Percentiles rank a stretch among this genome's conserved stretches.
These are phyloP conservation scores for Ophiostoma fasciatum DNA, from an alignment of 2,329 filamentous ascomycete genomes.

Conservation along the genomic window DNA sequence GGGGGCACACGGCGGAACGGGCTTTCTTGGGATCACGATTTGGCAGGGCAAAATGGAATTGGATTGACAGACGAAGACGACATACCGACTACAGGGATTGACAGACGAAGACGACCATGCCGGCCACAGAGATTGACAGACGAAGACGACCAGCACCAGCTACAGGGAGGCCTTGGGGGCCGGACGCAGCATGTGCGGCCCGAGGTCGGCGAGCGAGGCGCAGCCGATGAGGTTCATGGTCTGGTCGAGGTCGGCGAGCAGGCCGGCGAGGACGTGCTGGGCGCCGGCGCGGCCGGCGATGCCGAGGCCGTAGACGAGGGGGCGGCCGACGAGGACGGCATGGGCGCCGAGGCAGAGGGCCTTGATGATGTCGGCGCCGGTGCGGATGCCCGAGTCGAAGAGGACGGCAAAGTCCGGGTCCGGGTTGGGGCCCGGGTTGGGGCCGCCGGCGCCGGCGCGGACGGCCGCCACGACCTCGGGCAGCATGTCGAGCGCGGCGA, in stretches of 20 bases:
- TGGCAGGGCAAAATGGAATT: neutral
- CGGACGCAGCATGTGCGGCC: conserved; percentile 19
- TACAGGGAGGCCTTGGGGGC: conserved; percentile 3
- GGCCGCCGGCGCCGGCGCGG: conserved; percentile 33
- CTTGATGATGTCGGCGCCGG: conserved; percentile 43
- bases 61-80: too few species aligned
- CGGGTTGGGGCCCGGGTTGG: neutral
- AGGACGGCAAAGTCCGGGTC: conserved; percentile 29
- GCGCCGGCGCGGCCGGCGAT: conserved; percentile 40
- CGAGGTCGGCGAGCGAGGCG: conserved; percentile 23
- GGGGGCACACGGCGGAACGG: too few species aligned
- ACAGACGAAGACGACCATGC: neutral
- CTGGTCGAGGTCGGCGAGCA: conserved; percentile 39
- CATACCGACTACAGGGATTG: too few species aligned
- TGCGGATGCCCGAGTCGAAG: conserved; percentile 43
- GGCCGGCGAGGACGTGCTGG: conserved; percentile 31
- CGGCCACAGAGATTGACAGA: neutral
- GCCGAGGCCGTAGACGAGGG: conserved; percentile 42
- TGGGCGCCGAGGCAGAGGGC: conserved; percentile 39
- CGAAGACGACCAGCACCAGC: too few species aligned
- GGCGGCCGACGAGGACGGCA: conserved; percentile 40
- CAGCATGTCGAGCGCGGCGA: conserved; percentile 39
- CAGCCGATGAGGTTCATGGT: conserved; percentile 41
- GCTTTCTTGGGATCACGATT: too few species aligned
- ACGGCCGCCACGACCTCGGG: conserved; percentile 47